These are phyloP conservation scores for Sesbania bispinosa DNA, from an alignment of 306 rosid genomes.

Conservation along the genomic window DNA sequence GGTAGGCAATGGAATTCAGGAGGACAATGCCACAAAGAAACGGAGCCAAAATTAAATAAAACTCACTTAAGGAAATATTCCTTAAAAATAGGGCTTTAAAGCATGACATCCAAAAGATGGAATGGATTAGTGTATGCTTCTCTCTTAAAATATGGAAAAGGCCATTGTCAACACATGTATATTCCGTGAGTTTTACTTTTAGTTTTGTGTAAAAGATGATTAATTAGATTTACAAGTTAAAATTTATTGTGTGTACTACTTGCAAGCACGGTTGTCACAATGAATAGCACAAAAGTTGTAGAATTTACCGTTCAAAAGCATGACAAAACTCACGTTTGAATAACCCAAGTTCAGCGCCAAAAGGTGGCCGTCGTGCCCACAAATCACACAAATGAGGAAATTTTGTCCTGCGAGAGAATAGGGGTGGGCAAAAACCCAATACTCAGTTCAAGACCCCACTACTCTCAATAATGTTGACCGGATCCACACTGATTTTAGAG, in stretches of 20 bases:
- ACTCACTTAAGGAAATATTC: constrained; percentile 57
- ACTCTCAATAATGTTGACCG: too few relatives aligned
- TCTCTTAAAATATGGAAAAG: constrained; percentile 40
- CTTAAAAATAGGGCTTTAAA: constrained; percentile 77
- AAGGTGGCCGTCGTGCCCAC: too few relatives aligned
- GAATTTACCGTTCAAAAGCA: constrained; percentile 2
- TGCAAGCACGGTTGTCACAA: background rate
- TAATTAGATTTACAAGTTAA: constrained; percentile 10
- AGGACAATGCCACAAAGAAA: constrained; percentile 83
- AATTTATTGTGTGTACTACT: constrained; percentile 25
- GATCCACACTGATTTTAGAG: too few relatives aligned
- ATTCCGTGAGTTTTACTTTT: constrained; percentile 18
- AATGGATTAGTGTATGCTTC: constrained; percentile 42
- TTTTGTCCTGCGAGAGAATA: too few relatives aligned
- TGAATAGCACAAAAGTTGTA: background rate
- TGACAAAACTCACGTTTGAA: too few relatives aligned
- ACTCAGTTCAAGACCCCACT: too few relatives aligned
- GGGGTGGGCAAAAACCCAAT: too few relatives aligned
- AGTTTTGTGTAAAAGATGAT: constrained; percentile 21
- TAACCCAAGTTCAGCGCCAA: too few relatives aligned
- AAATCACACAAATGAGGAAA: too few relatives aligned
- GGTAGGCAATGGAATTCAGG: constrained; percentile 98
- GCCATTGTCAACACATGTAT: constrained; percentile 25
- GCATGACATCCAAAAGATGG: constrained; percentile 55
- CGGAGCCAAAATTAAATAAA: constrained; percentile 59